Conservation (phyloP, 257 asterid genomes). For the Jaltomata sinuosa region DNA sequence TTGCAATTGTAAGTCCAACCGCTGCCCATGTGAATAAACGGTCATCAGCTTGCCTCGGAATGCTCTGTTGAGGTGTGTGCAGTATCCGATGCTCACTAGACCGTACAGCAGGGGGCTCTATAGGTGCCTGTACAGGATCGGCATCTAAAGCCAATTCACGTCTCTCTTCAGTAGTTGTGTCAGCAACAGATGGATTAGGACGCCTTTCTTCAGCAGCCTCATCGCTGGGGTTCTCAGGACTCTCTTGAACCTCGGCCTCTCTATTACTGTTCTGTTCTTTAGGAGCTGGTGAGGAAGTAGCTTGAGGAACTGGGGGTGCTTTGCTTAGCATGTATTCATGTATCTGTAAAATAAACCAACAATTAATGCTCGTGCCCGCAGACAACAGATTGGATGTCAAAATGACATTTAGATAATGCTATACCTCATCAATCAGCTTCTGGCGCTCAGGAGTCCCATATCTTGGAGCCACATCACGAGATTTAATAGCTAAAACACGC, state of each 20-base stretch:
- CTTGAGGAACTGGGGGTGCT: slow-evolving; percentile 52
- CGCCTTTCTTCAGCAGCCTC: slow-evolving; percentile 28
- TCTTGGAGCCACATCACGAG: slow-evolving; percentile 64
- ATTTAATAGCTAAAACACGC: slow-evolving; percentile 63
- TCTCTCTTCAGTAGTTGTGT: slow-evolving; percentile 26
- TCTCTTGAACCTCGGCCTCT: slow-evolving; percentile 23
- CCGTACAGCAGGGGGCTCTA: slow-evolving; percentile 14
- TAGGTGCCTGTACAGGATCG: slow-evolving; percentile 28
- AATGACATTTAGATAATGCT: neutral
- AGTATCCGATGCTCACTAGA: slow-evolving; percentile 23
- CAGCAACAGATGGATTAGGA: slow-evolving; percentile 17
- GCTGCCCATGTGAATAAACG: slow-evolving; percentile 84
- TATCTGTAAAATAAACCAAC: slow-evolving; percentile 31
- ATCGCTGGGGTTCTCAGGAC: slow-evolving; percentile 11
- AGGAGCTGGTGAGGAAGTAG: slow-evolving; percentile 14
- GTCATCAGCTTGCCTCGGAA: slow-evolving; percentile 51
- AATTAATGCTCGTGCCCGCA: neutral
- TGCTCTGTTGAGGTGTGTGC: slow-evolving; percentile 28
- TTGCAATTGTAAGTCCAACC: slow-evolving; percentile 71
- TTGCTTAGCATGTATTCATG: slow-evolving; percentile 75
- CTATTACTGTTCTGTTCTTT: slow-evolving; percentile 17
- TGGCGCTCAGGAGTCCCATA: slow-evolving; percentile 70
- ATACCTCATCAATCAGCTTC: slow-evolving; percentile 73
- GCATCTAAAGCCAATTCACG: slow-evolving; percentile 26
- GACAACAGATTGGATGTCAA: neutral